A percentile compares a stretch with the other conserved stretches of the same genome.
Conservation (phyloP, 352 stramenopile species). For the Chrysophaeum taylorii region DNA sequence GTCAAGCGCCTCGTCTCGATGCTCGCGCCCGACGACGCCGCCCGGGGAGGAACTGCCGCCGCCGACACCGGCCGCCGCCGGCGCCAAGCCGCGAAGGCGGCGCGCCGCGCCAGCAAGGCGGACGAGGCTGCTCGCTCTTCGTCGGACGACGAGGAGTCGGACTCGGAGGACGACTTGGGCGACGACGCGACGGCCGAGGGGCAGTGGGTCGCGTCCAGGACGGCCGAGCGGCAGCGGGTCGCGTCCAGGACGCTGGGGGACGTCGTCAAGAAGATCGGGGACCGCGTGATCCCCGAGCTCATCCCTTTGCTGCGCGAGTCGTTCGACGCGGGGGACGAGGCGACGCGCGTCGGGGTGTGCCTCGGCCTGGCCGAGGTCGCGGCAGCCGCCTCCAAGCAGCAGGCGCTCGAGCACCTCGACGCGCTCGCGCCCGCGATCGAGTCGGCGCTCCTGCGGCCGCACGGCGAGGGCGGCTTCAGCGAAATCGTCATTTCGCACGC, state of each 20-base stretch:
- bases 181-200: neutral
- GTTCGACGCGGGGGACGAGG: constrained; percentile 59
- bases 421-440: constrained; percentile 92
- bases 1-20: constrained; percentile 85
- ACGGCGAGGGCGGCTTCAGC: constrained; percentile 77
- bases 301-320: constrained; percentile 91
- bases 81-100: neutral
- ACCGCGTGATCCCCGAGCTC: constrained; percentile 94
- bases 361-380: constrained; percentile 96
- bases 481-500: constrained; percentile 68
- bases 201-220: constrained; percentile 63
- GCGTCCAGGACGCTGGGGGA: constrained; percentile 87
- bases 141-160: no score
- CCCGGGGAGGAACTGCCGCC: constrained; percentile 14
- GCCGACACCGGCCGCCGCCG: neutral
- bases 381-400: constrained; percentile 83
- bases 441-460: constrained; percentile 89
- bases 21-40: constrained; percentile 75
- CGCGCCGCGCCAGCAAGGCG: neutral
- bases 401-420: constrained; percentile 89
- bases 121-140: no score
- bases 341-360: constrained; percentile 81
- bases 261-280: constrained; percentile 96
- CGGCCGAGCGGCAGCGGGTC: constrained; percentile 33
- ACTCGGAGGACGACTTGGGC: constrained; percentile 39